phyloP scores from a whole-genome alignment of 768 basidiomycete species.

The Lactarius indigo region DNA sequence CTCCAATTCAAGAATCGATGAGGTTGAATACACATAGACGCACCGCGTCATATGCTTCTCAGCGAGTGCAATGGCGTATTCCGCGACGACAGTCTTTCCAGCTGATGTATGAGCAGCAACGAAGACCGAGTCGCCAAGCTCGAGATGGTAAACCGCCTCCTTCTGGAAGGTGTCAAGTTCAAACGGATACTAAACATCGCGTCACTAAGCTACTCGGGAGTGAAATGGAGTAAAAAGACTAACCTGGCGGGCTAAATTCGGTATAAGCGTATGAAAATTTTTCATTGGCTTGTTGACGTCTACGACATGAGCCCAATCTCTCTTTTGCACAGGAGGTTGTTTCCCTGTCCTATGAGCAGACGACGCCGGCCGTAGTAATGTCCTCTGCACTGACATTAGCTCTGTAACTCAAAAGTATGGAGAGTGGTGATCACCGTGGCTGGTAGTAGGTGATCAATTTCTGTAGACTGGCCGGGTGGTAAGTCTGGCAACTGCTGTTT shows the following conservation, averaged over 20 bases:
- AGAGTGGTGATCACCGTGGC: constrained; percentile 29
- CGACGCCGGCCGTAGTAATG: constrained; percentile 54
- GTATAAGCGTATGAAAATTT: constrained; percentile 90
- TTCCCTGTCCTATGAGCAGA: constrained; percentile 39
- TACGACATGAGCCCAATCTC: constrained; percentile 97
- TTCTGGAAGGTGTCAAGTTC: constrained; percentile 98
- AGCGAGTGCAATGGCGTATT: constrained; percentile 96
- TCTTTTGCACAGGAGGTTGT: constrained; percentile 59
- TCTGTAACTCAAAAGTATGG: constrained; percentile 7
- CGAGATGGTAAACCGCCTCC: constrained; percentile 96
- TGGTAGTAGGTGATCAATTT: constrained; percentile 75
- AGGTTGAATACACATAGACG: constrained; percentile 17
- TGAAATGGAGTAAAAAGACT: constrained; percentile 1
- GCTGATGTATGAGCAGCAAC: constrained; percentile 99
- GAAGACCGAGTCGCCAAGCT: constrained; percentile 96
- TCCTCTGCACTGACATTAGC: constrained; percentile 39
- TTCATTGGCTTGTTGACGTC: constrained; percentile 86
- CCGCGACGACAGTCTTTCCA: constrained; percentile 98
- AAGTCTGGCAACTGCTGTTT: constrained; percentile 27
- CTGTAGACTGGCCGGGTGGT: constrained; percentile 32
- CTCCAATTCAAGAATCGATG: not conserved
- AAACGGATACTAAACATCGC: constrained; percentile 79
- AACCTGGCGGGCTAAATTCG: constrained; percentile 94
- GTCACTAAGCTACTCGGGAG: not conserved
- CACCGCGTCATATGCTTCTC: constrained; percentile 99